Base-by-base conservation (phyloP, 805 yeast species). In the Scheffersomyces amazonensis region DNA sequence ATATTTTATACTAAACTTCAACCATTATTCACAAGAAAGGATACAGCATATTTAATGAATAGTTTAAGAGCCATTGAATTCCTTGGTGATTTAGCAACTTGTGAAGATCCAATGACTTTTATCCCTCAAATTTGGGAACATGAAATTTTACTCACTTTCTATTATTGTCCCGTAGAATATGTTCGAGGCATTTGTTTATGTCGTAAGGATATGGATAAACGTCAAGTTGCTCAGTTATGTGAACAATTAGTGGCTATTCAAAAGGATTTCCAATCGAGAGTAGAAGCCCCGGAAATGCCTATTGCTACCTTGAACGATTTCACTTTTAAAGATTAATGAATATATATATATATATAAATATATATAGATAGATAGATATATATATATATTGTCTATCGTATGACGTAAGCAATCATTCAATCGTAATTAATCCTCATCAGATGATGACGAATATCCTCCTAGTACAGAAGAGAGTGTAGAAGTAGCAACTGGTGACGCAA, bases 81-180 rank as follows among this genome's bases (percentile, higher is more conserved):
- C 37, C 54, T 68, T 40, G 62, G 58, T n/a, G 62, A 60, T 40
- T 50, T 69, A 32, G 72, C 60, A 8, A 64, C 67, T 3, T 63
- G 69, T 47, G 66, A 57, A n/a, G 56, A 64, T 31, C 63, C 69
- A 7, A 35, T 48, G 42, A 54, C 48, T 17, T 48, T 49, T 13
- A 60, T 67, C 10, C 71, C 73, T 2, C 64, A 60, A 19, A 69
- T 76, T 39, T 85, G 89, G 81, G 70, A 69, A 50, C 58, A 51
- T 38, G 78, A 74, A 31, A 75, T 85, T 27, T 64, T 88, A 36
- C 66, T 68, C 10, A 75, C 74, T 29, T 88, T 82, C 65, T 81
- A 87, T 64, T 89, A 87, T 56, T 81, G 90, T 41, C 89, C 95
- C 0, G 62, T 82, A 6, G 82, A 77, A 35, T 76, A 88, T 51